Base-by-base conservation (phyloP, 352 stramenopile species). In the Globisporangium canariense region DNA sequence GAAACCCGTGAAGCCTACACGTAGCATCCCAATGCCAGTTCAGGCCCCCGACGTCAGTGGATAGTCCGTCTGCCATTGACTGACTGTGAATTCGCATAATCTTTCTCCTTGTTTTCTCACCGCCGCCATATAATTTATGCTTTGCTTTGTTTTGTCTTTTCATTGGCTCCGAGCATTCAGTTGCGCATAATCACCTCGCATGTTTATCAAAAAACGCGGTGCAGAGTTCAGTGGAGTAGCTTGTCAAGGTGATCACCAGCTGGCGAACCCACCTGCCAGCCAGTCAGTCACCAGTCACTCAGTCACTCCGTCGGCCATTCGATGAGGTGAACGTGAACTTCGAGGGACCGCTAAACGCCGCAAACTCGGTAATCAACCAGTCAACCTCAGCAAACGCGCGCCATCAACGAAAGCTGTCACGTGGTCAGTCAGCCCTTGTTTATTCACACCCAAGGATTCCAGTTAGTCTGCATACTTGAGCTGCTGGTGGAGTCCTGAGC, bases 211-310 rank as follows among this genome's bases (percentile, higher is more conserved):
- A 20, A 11, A 41, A 14, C 36, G 36, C 36, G 36, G 36, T 41
- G 41, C 41, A 20, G 41, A 47, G 14, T 18, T 47, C 41, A 47
- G n/a, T 52, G n/a, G 7, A 52, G 11, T 20, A 30, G 13, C 46
- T 30, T 52, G 46, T 52, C 46, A 52, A 52, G 46, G 46, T 52
- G 46, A 52, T 52, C 46, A 9, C n/a, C 46, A 52, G 46, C 46
- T 52, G 46, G n/a, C 6, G n/a, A 41, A 14, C 36, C 10, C 36
- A 41, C 36, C 36, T 41, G 43, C 8, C 43, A 20, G 43, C 6
- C 43, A 47, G 41, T 4, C 13, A 47, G 41, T 45, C 10, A 13
- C 8, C 43, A 20, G 43, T 2, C 43, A 47, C 14, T 4, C 13
- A 47, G 41, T 41, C 36, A 41, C 7, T 41, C 36, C 3, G 9